These are phyloP conservation scores for Tritrichomonas foetus DNA, from an alignment of 208 protist genomes.

Conservation along the genomic window DNA sequence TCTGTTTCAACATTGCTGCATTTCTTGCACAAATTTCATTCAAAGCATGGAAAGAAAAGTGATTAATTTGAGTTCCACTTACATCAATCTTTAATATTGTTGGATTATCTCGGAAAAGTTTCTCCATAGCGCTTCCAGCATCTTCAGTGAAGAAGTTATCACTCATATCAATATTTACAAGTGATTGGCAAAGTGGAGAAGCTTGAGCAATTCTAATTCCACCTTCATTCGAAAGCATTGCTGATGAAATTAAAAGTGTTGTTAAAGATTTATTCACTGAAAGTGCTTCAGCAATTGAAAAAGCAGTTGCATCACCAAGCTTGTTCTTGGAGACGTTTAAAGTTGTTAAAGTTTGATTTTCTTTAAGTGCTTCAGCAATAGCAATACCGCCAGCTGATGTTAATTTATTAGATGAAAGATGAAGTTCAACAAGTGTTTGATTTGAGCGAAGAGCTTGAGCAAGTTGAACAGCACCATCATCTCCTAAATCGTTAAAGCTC, in stretches of 20 bases:
- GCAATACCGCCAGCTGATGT: not conserved
- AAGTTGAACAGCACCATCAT: not conserved
- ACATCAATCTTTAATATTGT: slow-evolving; percentile 34
- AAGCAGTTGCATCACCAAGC: not conserved
- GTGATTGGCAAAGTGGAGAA: not conserved
- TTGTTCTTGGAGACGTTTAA: slow-evolving; percentile 15
- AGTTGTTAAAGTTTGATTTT: not conserved
- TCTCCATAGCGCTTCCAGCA: not conserved
- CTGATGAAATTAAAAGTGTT: not conserved
- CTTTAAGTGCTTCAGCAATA: not conserved
- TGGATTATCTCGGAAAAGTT: not conserved
- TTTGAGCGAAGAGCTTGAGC: not conserved
- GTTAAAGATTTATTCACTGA: not conserved
- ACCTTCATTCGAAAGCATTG: slow-evolving; percentile 29
- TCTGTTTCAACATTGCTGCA: not conserved
- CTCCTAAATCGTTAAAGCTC: not conserved
- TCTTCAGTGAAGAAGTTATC: slow-evolving; percentile 38
- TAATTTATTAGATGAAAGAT: not conserved
- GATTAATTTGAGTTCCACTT: slow-evolving; percentile 19
- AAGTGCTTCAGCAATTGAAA: not conserved
- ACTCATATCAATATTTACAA: not conserved
- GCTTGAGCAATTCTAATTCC: not conserved
- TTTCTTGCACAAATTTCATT: slow-evolving; percentile 31
- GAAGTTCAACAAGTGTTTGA: slow-evolving; percentile 15
- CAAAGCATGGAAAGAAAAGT: not conserved